Conservation (phyloP, 2,329 filamentous ascomycete species). For the Podosphaera fusca region DNA sequence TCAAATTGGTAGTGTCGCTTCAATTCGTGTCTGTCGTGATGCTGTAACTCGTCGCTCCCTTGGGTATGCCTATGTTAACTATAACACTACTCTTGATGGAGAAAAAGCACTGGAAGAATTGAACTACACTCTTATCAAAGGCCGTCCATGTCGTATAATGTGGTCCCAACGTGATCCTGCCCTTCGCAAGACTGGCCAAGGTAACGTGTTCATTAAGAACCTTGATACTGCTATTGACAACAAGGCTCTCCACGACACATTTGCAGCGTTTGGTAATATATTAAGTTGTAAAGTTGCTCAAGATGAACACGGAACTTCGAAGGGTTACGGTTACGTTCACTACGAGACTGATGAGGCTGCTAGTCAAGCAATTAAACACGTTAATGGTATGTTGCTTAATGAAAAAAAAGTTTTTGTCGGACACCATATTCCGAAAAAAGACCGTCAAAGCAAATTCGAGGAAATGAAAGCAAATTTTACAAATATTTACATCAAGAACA, state of each 20-base stretch:
- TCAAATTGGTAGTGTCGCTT: slow-evolving; percentile 94
- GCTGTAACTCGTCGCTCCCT: slow-evolving; percentile 95
- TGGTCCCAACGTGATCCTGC: slow-evolving; percentile 99
- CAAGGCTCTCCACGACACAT: slow-evolving; percentile 99
- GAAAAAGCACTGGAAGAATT: slow-evolving; percentile 97
- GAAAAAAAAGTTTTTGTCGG: slow-evolving; percentile 99
- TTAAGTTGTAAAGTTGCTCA: slow-evolving; percentile 98
- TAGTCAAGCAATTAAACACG: slow-evolving; percentile 92
- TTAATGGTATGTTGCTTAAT: slow-evolving; percentile 98
- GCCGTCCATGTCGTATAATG: slow-evolving; percentile 98
- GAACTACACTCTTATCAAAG: slow-evolving; percentile 99
- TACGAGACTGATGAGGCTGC: slow-evolving; percentile 98
- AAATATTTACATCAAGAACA: slow-evolving; percentile 99
- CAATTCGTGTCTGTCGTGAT: slow-evolving; percentile 98
- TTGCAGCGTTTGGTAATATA: slow-evolving; percentile 96
- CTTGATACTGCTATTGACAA: slow-evolving; percentile 96
- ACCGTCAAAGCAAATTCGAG: slow-evolving; percentile 99
- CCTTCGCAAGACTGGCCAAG: slow-evolving; percentile 95
- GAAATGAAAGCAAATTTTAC: slow-evolving; percentile 99
- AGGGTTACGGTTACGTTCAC: slow-evolving; percentile 97
- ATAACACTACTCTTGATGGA: slow-evolving; percentile 89
- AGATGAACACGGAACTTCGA: slow-evolving; percentile 90
- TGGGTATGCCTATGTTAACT: slow-evolving; percentile 99
- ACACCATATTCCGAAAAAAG: slow-evolving; percentile 99
- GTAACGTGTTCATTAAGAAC: slow-evolving; percentile 99